Base-by-base conservation (phyloP, 2,329 filamentous ascomycete genomes). In the Fusarium globosum region DNA sequence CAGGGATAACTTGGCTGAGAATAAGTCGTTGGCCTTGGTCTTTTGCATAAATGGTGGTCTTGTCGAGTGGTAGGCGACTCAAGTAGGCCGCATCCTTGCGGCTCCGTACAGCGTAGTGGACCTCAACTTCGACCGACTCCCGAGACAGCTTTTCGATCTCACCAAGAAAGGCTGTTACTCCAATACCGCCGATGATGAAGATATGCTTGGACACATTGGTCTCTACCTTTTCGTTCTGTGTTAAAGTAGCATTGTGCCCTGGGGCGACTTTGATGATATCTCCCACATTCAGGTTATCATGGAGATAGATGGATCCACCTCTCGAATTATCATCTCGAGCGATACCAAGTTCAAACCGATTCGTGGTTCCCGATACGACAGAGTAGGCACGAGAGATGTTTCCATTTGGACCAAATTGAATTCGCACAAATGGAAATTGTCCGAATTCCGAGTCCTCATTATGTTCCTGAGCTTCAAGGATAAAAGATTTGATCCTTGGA, bases 31-130 rank as follows among this genome's bases (percentile, higher is more conserved):
- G 57, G 2, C 23, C 46, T 14, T 69, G 21, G 6, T 65, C 64
- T 46, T 72, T 71, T 1, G 69, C 45, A 15, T 71, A 72, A 3
- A 72, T 41, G 7, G 16, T 56, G 2, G 69, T 69, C 33, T 42
- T 42, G 11, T 39, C 4, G 1, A 26, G 9, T 2, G 69, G 69
- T 11, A 71, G n/a, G 6, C 58, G 53, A 7, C 62, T 20, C 16
- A 69, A 23, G 13, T 65, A 71, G 14, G 69, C 64, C 7, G 64
- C 48, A 15, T 71, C 69, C 2, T 49, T 53, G 2, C 12, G 57
- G 39, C 57, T 71, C 13, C 69, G 57, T 12, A 69, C 69, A 2
- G 69, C 69, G 20, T 72, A 71, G 21, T 71, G 69, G 14, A 69
- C 30, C 1, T 69, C 46, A 13, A 71, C 12, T 12, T 52, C 15